Percentiles rank a stretch among this genome's conserved stretches.
Conservation (phyloP, 1,284 basidiomycete species). For the Abortiporus biennis region DNA sequence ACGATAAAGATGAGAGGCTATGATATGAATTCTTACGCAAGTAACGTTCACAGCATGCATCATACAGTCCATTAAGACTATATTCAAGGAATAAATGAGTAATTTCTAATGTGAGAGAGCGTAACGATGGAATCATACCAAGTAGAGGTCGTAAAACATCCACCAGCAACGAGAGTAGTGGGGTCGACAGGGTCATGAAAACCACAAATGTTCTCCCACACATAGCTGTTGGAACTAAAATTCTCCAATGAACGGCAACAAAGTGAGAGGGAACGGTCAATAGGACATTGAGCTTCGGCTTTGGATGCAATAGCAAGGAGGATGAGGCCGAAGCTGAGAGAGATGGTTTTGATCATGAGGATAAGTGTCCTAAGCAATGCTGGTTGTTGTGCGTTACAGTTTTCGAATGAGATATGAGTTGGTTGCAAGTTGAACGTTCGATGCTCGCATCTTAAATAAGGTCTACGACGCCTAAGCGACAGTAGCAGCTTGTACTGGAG, state of each 20-base stretch:
- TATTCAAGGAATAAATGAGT: neutral
- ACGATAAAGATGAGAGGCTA: no score
- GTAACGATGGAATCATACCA: neutral
- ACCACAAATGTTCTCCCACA: constrained; percentile 12
- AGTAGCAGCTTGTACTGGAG: no score
- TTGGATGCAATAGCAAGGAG: neutral
- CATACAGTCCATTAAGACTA: neutral
- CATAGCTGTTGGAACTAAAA: constrained; percentile 10
- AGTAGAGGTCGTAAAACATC: neutral
- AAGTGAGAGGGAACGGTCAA: constrained; percentile 5
- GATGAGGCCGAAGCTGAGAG: neutral
- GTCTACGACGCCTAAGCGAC: no score
- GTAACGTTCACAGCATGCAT: neutral
- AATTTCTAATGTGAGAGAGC: neutral
- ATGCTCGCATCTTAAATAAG: no score
- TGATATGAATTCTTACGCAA: neutral
- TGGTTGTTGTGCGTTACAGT: no score
- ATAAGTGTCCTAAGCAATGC: no score
- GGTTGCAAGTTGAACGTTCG: no score
- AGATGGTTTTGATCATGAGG: neutral
- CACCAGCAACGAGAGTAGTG: constrained; percentile 9
- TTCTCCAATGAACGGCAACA: constrained; percentile 11
- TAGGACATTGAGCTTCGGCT: constrained; percentile 4
- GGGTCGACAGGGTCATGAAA: constrained; percentile 8
- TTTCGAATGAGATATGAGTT: no score